These are phyloP conservation scores for Leccinum truebloodii DNA, from an alignment of 768 basidiomycete genomes.

Conservation along the genomic window DNA sequence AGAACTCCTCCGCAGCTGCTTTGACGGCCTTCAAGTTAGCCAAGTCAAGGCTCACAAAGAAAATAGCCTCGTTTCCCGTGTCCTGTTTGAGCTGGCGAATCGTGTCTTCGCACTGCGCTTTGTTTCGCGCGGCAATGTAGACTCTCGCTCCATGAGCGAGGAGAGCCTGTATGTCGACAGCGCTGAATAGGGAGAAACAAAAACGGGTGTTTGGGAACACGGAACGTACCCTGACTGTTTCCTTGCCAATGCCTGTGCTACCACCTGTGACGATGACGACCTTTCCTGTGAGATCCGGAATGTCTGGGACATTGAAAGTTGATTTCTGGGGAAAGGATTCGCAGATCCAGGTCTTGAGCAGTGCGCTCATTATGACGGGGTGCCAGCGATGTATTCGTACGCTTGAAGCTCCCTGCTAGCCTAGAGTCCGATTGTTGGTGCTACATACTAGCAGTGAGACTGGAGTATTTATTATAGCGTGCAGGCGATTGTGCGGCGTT, in stretches of 20 bases:
- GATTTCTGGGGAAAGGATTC: constrained; percentile 25
- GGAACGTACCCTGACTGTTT: constrained; percentile 18
- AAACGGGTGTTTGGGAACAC: not conserved
- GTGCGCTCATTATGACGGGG: constrained; percentile 6
- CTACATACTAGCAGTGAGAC: not conserved
- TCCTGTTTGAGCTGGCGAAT: constrained; percentile 32
- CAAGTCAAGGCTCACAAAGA: constrained; percentile 39
- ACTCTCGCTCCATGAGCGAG: constrained; percentile 37
- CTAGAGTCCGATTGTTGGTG: too few relatives aligned
- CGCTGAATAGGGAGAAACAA: not conserved
- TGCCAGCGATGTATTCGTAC: not conserved
- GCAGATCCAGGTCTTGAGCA: constrained; percentile 6
- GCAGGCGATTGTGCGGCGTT: not conserved
- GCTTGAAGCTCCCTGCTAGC: too few relatives aligned
- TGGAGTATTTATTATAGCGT: not conserved
- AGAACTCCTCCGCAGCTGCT: constrained; percentile 36
- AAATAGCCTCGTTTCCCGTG: constrained; percentile 32
- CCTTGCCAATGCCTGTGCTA: constrained; percentile 32
- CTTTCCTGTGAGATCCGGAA: constrained; percentile 37
- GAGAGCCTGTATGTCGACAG: constrained; percentile 18
- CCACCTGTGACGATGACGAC: constrained; percentile 39
- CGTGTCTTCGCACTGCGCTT: constrained; percentile 27
- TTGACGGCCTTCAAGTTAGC: constrained; percentile 36
- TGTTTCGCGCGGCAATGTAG: constrained; percentile 36
- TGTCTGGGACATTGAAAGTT: constrained; percentile 31